These are phyloP conservation scores for Begonia peltatifolia DNA, from an alignment of 306 rosid species.

Conservation along the genomic window DNA sequence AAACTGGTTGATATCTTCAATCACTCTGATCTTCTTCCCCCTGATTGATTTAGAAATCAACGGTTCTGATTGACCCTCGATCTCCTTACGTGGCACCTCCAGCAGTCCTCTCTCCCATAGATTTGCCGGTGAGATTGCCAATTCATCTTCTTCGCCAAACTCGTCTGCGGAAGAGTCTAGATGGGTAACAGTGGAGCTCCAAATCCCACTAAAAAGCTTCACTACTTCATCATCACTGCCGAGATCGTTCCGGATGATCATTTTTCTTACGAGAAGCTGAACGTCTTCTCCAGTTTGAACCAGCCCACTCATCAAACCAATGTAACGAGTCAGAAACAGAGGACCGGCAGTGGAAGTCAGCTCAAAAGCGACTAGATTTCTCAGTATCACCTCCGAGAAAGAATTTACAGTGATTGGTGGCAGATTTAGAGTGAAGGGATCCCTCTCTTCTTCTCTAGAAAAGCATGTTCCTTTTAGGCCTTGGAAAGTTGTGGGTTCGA, in stretches of 20 bases:
- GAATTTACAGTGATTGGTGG: background rate
- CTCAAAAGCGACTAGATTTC: slow-evolving; percentile 5
- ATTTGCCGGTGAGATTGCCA: background rate
- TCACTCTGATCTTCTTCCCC: background rate
- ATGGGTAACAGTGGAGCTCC: background rate
- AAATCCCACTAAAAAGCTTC: background rate
- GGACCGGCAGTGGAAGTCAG: background rate
- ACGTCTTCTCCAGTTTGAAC: slow-evolving; percentile 1
- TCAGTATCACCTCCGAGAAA: slow-evolving; percentile 4
- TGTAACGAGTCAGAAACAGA: background rate
- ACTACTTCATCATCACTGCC: slow-evolving; percentile 4
- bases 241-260: background rate
- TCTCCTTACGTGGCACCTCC: background rate
- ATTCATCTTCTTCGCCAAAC: background rate
- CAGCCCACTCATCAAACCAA: slow-evolving; percentile 6
- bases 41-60: background rate
- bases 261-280: background rate
- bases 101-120: background rate
- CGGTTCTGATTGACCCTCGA: background rate
- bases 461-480: background rate
- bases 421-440: background rate
- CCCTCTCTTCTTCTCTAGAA: background rate
- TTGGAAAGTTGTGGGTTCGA: background rate
- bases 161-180: background rate
- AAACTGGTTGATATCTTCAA: slow-evolving; percentile 6